Evolutionary conservation across 1,139 yeast species (phyloP), one percentile per base, ranked within the genome.

Genomic region (Protomyces inundatus): DNA sequence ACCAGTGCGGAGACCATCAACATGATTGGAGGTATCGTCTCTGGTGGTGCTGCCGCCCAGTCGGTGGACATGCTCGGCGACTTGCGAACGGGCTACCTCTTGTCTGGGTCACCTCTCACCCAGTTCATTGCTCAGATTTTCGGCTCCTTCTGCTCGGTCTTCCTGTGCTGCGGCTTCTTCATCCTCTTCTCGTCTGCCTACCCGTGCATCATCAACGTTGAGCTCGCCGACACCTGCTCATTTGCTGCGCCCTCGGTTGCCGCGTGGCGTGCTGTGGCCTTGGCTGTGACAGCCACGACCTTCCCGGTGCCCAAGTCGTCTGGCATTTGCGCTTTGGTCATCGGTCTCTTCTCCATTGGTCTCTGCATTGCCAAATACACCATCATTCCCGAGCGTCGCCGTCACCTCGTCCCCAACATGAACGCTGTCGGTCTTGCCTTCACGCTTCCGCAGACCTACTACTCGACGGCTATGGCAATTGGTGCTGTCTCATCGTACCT

Each of bases 31-130:
- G 66, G 66, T 14, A 54, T 61, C 36, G 64, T 64, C 10, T 48
- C 66, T 36, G 64, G 64, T 30, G 63, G 61, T 9, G 60, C 66
- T 4, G 66, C 66, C 16, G 45, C 66, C 3, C 66, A 64, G 54
- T 53, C 60, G n/a, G 66, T 64, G 12, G 66, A 64, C 54, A 64
- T 64, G 66, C 54, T 64, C 14, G 66, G 66, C n/a, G 66, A 64
- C 50, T 34, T 64, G 42, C 37, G 61, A 32, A 64, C 66, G 4
- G 66, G 66, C 4, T 61, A 64, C 56, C 60, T 64, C 48, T 51
- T 64, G 34, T 57, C 59, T 16, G 66, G 64, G n/a, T 42, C 53
- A 14, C 66, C 66, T 3, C 52, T 53, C 23, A 53, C 57, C 51
- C 66, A 64, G 33, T 64, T 64, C 57, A 45, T 54, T 37, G 66